Percentiles rank a stretch among this genome's conserved stretches.
phyloP scores from a whole-genome alignment of 495 filamentous ascomycete genomes.

The Rusavskia elegans region DNA sequence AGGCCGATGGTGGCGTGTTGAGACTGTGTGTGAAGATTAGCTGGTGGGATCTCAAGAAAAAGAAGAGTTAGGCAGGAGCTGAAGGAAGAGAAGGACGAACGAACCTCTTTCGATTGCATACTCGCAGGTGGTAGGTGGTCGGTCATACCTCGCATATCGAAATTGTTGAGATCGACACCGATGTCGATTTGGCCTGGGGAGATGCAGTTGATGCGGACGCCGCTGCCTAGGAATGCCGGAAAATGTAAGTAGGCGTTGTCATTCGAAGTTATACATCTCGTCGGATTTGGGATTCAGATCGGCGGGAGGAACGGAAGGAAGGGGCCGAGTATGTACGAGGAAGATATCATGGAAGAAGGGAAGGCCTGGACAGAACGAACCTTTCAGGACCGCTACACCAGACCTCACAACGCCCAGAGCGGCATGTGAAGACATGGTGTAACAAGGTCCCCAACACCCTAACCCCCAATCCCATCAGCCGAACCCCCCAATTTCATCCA shows the following conservation, averaged over 20 bases:
- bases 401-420: conserved; percentile 41
- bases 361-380: background rate
- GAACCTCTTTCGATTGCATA: conserved; percentile 33
- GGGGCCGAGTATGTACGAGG: too few relatives aligned
- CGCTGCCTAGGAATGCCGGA: conserved; percentile 20
- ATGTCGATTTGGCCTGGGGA: conserved; percentile 42
- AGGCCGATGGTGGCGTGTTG: conserved; percentile 29
- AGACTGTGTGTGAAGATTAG: conserved; percentile 9
- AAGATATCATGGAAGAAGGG: too few relatives aligned
- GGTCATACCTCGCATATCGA: conserved; percentile 37
- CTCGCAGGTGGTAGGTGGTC: conserved; percentile 37
- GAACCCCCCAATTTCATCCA: too few relatives aligned
- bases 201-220: conserved; percentile 44
- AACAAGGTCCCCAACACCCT: conserved; percentile 39
- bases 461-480: too few relatives aligned
- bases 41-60: background rate
- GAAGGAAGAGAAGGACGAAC: background rate
- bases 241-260: too few relatives aligned
- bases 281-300: too few relatives aligned
- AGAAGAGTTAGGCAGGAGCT: background rate
- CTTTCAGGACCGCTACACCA: conserved; percentile 40
- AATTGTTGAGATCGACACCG: conserved; percentile 36
- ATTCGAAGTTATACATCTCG: too few relatives aligned
- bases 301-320: too few relatives aligned
- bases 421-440: conserved; percentile 42